Percentiles rank a stretch among this genome's conserved stretches.
Evolutionary conservation across 2,329 filamentous ascomycete genomes (phyloP).

Genomic region (Sporothrix mexicana): DNA sequence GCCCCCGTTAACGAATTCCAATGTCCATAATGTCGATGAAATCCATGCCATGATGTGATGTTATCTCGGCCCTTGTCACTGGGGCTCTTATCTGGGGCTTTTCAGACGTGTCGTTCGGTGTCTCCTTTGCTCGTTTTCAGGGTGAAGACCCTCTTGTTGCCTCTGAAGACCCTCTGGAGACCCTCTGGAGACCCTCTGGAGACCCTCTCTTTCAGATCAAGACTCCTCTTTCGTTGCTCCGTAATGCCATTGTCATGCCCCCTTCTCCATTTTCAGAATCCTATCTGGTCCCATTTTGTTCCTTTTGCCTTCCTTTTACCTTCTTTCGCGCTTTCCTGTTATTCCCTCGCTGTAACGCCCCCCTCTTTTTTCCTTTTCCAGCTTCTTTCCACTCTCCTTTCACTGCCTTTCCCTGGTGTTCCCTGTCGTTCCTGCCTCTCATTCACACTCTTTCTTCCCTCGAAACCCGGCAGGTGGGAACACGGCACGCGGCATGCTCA

Average conservation of each 20-base stretch:
- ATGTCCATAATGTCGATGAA: neutral
- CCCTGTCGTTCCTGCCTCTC: neutral
- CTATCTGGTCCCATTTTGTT: conserved; percentile 14
- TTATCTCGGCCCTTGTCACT: conserved; percentile 9
- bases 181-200: too few relatives aligned
- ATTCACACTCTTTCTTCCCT: neutral
- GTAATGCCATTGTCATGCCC: conserved; percentile 18
- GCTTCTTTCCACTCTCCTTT: neutral
- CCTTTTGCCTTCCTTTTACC: neutral
- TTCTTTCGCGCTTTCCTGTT: conserved; percentile 15
- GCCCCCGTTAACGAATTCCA: too few relatives aligned
- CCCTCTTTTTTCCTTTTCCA: conserved; percentile 5
- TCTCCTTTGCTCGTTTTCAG: neutral
- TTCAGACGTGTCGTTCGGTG: neutral
- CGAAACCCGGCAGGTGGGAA: conserved; percentile 26
- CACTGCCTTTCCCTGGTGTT: neutral
- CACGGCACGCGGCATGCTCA: conserved; percentile 25
- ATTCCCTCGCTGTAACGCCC: neutral
- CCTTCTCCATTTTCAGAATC: neutral
- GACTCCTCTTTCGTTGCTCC: conserved; percentile 19
- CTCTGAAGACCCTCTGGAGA: too few relatives aligned
- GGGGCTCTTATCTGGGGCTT: too few relatives aligned
- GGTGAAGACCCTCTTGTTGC: neutral
- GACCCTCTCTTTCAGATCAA: conserved; percentile 10
- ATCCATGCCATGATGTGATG: conserved; percentile 24